Percentiles rank a stretch among this genome's conserved stretches.
phyloP scores from a whole-genome alignment of 495 filamentous ascomycete genomes.

The Hypoxylon trugodes region DNA sequence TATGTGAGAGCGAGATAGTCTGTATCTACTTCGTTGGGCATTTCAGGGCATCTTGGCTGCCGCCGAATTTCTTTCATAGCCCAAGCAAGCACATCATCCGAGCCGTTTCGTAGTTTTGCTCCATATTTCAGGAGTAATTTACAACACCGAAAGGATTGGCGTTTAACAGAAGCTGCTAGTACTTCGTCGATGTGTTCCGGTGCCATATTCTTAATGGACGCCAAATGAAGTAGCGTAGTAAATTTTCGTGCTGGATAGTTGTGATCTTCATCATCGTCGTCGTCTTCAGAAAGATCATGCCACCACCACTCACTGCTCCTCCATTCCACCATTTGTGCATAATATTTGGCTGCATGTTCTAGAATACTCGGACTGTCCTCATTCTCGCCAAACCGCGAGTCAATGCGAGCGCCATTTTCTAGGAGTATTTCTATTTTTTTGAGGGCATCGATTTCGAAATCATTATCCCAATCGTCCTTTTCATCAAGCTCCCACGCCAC shows the following conservation, averaged over 20 bases:
- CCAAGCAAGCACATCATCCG: neutral
- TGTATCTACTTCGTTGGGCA: too few relatives aligned
- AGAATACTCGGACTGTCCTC: neutral
- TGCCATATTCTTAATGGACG: neutral
- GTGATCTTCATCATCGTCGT: too few relatives aligned
- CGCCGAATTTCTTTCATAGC: neutral
- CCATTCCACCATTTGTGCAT: too few relatives aligned
- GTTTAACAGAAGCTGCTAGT: neutral
- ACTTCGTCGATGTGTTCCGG: neutral
- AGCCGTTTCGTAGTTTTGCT: neutral
- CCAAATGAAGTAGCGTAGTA: neutral
- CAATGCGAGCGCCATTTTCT: neutral
- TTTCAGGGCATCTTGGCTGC: too few relatives aligned
- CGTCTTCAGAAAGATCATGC: too few relatives aligned
- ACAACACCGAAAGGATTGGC: neutral
- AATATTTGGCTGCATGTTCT: neutral
- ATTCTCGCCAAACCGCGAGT: neutral
- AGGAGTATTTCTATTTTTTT: neutral
- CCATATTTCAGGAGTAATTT: neutral
- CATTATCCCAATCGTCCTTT: neutral
- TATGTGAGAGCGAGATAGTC: neutral
- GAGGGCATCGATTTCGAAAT: neutral
- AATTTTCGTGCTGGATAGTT: too few relatives aligned
- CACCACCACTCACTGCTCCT: too few relatives aligned
- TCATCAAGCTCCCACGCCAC: neutral